Base-by-base conservation (phyloP, 257 asterid species). In the Solanum chilense region DNA sequence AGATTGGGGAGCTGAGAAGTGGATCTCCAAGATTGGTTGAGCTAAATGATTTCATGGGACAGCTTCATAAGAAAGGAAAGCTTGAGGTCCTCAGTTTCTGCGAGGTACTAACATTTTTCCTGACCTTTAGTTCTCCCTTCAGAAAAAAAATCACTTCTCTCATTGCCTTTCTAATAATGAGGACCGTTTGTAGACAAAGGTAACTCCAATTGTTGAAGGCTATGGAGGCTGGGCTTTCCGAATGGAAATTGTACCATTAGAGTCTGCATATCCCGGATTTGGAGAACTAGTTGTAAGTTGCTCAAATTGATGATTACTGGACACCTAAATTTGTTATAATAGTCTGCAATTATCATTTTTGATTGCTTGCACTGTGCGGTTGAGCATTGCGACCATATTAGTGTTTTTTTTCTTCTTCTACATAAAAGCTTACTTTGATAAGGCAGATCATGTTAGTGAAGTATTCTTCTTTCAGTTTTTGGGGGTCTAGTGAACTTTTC, bases 171-270 rank as follows among this genome's bases (percentile, higher is more conserved):
- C 29, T 73, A 77, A 45, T 47, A 84, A 90, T 81, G 31, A 90
- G 91, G 86, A 84, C 47, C 87, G 87, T 90, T 87, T 86, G 87
- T 93, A 97, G 99, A 97, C 99, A 16, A 97, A 96, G 92, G 97
- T 96, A 45, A 97, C 99, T 49, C 99, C 99, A 78, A 93, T 97
- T 62, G 99, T 97, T 23, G 99, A 97, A 94, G 99, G 99, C 44
- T 97, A 95, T 88, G 99, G 99, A 86, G 99, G 99, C 70, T 97
- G 97, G 98, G 99, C 98, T 37, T 93, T 96, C 47, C 96, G 99
- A 23, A 91, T 95, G 99, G 99, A 97, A 93, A 93, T 97, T 91
- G 99, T 97, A 86, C 98, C 98, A 3, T 88, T 96, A 91, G 99
- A 96, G 88, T 97, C 99, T 0, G 99, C 99, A 52, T 95, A 94